Conservation (phyloP, 768 basidiomycete genomes). For the Suillus subluteus region DNA sequence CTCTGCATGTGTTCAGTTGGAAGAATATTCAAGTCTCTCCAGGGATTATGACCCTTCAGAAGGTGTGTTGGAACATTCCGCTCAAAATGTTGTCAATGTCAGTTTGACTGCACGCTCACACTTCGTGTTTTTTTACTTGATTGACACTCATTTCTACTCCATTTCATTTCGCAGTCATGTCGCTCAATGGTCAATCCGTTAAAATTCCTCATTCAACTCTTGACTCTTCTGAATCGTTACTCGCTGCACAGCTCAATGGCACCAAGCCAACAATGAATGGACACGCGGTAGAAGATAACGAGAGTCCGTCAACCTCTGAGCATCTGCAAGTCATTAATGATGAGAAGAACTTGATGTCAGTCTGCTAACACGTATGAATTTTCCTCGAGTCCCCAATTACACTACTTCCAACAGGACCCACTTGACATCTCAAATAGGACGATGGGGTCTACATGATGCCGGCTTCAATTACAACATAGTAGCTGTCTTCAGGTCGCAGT, state of each 20-base stretch:
- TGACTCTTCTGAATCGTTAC: not conserved
- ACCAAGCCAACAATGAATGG: constrained; percentile 18
- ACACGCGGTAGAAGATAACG: constrained; percentile 18
- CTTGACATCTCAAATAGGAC: constrained; percentile 71
- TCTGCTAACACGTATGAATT: constrained; percentile 21
- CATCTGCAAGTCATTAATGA: constrained; percentile 89
- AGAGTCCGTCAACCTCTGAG: constrained; percentile 41
- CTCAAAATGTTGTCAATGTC: constrained; percentile 11
- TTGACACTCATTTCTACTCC: constrained; percentile 12
- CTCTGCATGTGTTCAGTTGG: too few relatives aligned
- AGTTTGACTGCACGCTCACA: constrained; percentile 10
- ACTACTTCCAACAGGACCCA: constrained; percentile 48
- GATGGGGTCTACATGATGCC: constrained; percentile 87
- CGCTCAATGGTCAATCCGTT: not conserved
- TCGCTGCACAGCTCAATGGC: constrained; percentile 11
- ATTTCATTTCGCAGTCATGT: constrained; percentile 11
- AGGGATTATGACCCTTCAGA: not conserved
- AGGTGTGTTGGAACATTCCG: not conserved
- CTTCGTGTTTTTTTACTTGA: constrained; percentile 11
- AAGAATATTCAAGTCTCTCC: too few relatives aligned
- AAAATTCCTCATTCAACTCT: not conserved
- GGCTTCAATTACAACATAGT: constrained; percentile 98
- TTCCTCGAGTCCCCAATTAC: constrained; percentile 9
- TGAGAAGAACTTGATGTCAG: constrained; percentile 93
- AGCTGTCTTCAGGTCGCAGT: constrained; percentile 94